Base-by-base conservation (phyloP, 169 alveolate genomes). In the Cystoisospora suis region DNA sequence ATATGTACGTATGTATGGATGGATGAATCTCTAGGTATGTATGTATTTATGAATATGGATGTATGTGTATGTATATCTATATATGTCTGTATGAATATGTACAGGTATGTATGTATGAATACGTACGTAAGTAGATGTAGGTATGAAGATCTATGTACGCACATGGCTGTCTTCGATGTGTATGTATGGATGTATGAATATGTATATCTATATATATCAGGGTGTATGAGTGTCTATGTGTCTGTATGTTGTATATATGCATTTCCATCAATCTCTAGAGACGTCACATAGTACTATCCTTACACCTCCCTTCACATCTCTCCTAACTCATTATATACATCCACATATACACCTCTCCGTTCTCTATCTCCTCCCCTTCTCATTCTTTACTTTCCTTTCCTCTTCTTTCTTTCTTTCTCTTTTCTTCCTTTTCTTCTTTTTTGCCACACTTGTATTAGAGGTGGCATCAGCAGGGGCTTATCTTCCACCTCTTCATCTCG, bases 401-500 rank as follows among this genome's bases (percentile, higher is more conserved):
- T n/a, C n/a, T n/a, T n/a, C n/a, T n/a, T n/a, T n/a, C n/a, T n/a
- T n/a, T n/a, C n/a, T n/a, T n/a, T n/a, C n/a, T n/a, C n/a, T n/a
- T n/a, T n/a, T n/a, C n/a, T n/a, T n/a, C n/a, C n/a, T n/a, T n/a
- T n/a, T n/a, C n/a, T n/a, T n/a, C n/a, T n/a, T n/a, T n/a, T n/a
- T n/a, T n/a, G n/a, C n/a, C n/a, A n/a, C n/a, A n/a, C n/a, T n/a
- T n/a, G n/a, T n/a, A n/a, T 1, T 56, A 72, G 83, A 34, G 27
- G 56, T 40, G 42, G 83, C 83, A 34, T 72, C 83, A 3, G 83
- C 83, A 6, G 83, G 83, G 34, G 83, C 42, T 46, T 36, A 38
- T 27, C 23, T 72, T 46, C 83, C 83, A 53, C 53, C 83, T 46
- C 56, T 72, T 3, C 83, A 72, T 17, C 83, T 72, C 9, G 36